These are phyloP conservation scores for Castanea sativa DNA, from an alignment of 306 rosid genomes.

Conservation along the genomic window DNA sequence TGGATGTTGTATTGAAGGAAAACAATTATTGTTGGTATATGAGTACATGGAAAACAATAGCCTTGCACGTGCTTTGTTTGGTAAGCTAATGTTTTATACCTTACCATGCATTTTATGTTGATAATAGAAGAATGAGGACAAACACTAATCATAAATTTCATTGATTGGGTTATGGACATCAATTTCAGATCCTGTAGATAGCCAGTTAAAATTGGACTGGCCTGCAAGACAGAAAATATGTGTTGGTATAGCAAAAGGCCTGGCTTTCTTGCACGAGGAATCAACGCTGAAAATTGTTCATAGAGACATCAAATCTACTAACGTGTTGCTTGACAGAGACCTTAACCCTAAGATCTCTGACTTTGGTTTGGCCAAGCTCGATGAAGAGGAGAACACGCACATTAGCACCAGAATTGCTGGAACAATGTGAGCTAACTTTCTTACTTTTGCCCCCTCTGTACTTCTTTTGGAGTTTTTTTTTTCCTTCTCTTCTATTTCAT, in stretches of 20 bases:
- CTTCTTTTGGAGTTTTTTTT: too few species aligned
- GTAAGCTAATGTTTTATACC: conserved; percentile 12
- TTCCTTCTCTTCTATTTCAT: too few species aligned
- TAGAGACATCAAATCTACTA: conserved; percentile 77
- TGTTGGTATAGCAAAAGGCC: conserved; percentile 72
- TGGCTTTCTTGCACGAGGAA: conserved; percentile 78
- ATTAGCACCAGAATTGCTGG: conserved; percentile 77
- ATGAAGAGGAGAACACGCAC: conserved; percentile 72
- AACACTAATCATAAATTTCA: background rate
- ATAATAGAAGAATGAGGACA: background rate
- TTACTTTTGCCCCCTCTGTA: background rate
- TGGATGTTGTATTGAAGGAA: conserved; percentile 26
- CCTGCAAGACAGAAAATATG: conserved; percentile 61
- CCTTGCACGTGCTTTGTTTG: conserved; percentile 22
- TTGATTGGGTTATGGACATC: background rate
- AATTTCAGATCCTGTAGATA: conserved; percentile 29
- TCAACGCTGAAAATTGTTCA: conserved; percentile 70
- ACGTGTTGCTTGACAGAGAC: conserved; percentile 59
- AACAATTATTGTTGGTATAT: conserved; percentile 15
- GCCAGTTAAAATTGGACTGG: conserved; percentile 50
- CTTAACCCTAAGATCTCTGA: conserved; percentile 76
- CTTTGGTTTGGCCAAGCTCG: conserved; percentile 76
- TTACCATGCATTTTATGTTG: background rate
- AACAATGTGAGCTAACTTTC: conserved; percentile 6
- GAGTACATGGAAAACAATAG: conserved; percentile 16